Conservation (phyloP, 768 basidiomycete genomes). For the Polyporus arcularius region DNA sequence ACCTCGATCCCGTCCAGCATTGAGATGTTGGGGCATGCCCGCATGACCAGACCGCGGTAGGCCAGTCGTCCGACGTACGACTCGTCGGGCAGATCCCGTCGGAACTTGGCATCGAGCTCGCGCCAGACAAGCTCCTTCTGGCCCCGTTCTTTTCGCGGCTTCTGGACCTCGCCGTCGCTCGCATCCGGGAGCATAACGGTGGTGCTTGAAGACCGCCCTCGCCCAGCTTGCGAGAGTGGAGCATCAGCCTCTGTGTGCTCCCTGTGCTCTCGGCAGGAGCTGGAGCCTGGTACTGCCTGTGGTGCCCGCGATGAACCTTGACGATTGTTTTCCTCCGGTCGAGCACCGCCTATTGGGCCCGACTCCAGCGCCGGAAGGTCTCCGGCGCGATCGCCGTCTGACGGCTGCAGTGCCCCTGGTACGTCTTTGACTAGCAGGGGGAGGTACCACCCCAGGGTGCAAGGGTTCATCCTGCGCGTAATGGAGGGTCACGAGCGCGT, state of each 20-base stretch:
- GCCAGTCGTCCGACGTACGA: conserved; percentile 84
- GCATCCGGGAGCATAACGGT: neutral
- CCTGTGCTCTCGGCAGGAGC: neutral
- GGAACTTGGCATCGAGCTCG: conserved; percentile 82
- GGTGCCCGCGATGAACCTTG: neutral
- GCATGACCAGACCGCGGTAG: conserved; percentile 89
- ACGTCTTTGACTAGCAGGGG: conserved; percentile 76
- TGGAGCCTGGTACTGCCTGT: neutral
- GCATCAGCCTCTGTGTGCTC: neutral
- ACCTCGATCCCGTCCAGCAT: conserved; percentile 87
- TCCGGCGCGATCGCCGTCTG: conserved; percentile 29
- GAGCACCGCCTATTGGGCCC: neutral
- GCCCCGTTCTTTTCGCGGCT: conserved; percentile 13
- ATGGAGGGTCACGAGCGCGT: neutral
- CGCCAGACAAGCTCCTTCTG: conserved; percentile 51
- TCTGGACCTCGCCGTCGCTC: conserved; percentile 8
- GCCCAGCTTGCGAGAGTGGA: neutral
- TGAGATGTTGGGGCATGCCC: conserved; percentile 62
- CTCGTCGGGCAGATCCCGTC: conserved; percentile 86
- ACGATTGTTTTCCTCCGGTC: neutral
- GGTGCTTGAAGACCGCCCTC: neutral
- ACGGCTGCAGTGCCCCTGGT: conserved; percentile 67
- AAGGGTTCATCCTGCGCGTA: conserved; percentile 83
- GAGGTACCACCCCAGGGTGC: conserved; percentile 94
- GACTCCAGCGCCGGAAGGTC: conserved; percentile 7